A percentile compares a stretch with the other conserved stretches of the same genome.
These are phyloP conservation scores for Scedosporium minutisporum DNA, from an alignment of 2,329 filamentous ascomycete species.

Conservation along the genomic window DNA sequence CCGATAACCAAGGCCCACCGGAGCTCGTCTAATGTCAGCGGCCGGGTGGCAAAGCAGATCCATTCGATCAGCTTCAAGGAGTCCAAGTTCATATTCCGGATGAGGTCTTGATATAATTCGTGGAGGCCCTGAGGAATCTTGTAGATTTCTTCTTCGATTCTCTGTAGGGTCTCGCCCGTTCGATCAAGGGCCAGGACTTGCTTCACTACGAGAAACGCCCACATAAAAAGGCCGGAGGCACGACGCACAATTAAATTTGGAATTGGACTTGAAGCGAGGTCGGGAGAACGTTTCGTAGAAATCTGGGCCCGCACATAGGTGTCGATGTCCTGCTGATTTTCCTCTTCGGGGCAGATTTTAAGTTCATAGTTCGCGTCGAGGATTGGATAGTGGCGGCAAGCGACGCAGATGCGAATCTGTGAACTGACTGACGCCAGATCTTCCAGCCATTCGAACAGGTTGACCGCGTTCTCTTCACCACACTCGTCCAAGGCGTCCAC, in stretches of 20 bases:
- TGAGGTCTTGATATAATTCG: slow-evolving; percentile 16
- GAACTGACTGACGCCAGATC: slow-evolving; percentile 3
- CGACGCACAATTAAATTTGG: slow-evolving; percentile 14
- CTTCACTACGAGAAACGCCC: slow-evolving; percentile 22
- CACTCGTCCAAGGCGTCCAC: slow-evolving; percentile 27
- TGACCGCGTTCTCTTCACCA: slow-evolving; percentile 15
- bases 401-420: slow-evolving; percentile 19
- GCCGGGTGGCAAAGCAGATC: slow-evolving; percentile 20
- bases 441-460: slow-evolving; percentile 13
- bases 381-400: slow-evolving; percentile 23
- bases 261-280: slow-evolving; percentile 2
- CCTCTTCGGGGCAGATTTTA: slow-evolving; percentile 19
- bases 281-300: neutral
- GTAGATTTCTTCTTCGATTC: slow-evolving; percentile 15
- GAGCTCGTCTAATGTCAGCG: slow-evolving; percentile 17
- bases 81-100: slow-evolving; percentile 10
- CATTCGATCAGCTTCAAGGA: slow-evolving; percentile 21
- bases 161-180: neutral
- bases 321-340: slow-evolving; percentile 18
- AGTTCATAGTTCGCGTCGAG: slow-evolving; percentile 9
- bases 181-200: slow-evolving; percentile 10
- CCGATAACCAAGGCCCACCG: slow-evolving; percentile 20
- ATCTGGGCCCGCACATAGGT: slow-evolving; percentile 18
- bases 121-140: slow-evolving; percentile 15
- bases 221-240: slow-evolving; percentile 25